These are phyloP conservation scores for Fistulifera solaris DNA, from an alignment of 108 stramenopile genomes.

Conservation along the genomic window DNA sequence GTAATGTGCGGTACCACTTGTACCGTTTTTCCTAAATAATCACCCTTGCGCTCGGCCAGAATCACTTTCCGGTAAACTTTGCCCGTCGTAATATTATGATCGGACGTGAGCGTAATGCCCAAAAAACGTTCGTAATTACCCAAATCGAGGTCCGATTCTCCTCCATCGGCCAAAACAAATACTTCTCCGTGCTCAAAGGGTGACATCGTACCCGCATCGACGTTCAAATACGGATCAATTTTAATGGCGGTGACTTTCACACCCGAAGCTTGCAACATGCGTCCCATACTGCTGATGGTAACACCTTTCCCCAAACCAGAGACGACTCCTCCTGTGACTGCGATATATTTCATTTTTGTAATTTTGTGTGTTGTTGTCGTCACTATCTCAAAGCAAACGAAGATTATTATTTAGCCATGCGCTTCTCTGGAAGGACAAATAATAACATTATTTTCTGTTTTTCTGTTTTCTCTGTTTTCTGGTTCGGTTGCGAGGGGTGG, in stretches of 20 bases:
- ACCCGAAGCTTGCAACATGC: constrained; percentile 88
- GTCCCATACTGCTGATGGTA: constrained; percentile 94
- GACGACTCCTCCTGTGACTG: constrained; percentile 97
- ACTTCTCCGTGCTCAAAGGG: constrained; percentile 95
- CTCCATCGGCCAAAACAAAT: constrained; percentile 96
- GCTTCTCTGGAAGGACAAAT: no score
- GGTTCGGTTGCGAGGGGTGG: no score
- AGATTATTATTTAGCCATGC: no score
- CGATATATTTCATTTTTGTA: constrained; percentile 76
- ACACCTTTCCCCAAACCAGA: constrained; percentile 97
- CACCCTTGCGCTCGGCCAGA: constrained; percentile 89
- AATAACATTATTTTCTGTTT: no score
- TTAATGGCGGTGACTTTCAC: constrained; percentile 93
- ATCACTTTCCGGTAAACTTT: constrained; percentile 95
- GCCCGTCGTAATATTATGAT: constrained; percentile 96
- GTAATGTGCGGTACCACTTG: constrained; percentile 92
- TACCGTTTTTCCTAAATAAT: constrained; percentile 98
- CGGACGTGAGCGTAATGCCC: constrained; percentile 72
- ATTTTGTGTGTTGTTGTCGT: constrained; percentile 1
- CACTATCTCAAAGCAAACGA: no score
- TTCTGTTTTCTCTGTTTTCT: no score
- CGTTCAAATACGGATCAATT: constrained; percentile 98
- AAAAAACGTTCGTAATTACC: constrained; percentile 99
- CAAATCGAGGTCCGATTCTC: constrained; percentile 97
- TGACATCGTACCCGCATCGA: constrained; percentile 97